A percentile compares a stretch with the other conserved stretches of the same genome.
Conservation (phyloP, 495 filamentous ascomycete genomes). For the Lepraria neglecta region DNA sequence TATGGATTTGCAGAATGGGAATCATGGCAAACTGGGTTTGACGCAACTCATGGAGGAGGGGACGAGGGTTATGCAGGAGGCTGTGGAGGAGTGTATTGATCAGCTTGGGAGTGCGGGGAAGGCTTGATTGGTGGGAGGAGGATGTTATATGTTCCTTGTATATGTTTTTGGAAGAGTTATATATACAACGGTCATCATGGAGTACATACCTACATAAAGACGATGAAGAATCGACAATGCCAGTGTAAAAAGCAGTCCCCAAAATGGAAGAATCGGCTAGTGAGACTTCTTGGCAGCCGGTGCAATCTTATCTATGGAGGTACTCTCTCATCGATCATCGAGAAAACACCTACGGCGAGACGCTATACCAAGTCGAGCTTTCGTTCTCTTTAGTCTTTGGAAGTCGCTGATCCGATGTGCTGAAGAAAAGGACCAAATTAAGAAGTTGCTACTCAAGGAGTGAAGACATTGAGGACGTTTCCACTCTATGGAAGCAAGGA, state of each 20-base stretch:
- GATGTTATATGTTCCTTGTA: background rate
- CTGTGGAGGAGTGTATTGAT: slow-evolving; percentile 69
- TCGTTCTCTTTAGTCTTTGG: too few species aligned
- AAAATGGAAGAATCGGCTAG: too few species aligned
- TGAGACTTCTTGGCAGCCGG: too few species aligned
- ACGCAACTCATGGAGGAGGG: slow-evolving; percentile 67
- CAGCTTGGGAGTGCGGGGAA: slow-evolving; percentile 62
- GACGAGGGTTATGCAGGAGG: slow-evolving; percentile 66
- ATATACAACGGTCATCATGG: background rate
- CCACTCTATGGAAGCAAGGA: too few species aligned
- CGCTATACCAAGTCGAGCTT: too few species aligned
- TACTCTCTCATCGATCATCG: too few species aligned
- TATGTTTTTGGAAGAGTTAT: background rate
- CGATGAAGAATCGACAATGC: background rate
- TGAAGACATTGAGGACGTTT: too few species aligned
- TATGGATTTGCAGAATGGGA: slow-evolving; percentile 55
- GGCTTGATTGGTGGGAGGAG: slow-evolving; percentile 32
- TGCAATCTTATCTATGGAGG: too few species aligned
- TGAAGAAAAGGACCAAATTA: too few species aligned
- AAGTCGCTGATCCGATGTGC: too few species aligned
- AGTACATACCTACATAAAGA: background rate
- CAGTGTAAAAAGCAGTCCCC: background rate
- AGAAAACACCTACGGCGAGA: too few species aligned
- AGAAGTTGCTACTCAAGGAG: too few species aligned
- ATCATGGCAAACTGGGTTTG: slow-evolving; percentile 60